These are phyloP conservation scores for Penicillium nordicum DNA, from an alignment of 2,329 filamentous ascomycete species.

Conservation along the genomic window DNA sequence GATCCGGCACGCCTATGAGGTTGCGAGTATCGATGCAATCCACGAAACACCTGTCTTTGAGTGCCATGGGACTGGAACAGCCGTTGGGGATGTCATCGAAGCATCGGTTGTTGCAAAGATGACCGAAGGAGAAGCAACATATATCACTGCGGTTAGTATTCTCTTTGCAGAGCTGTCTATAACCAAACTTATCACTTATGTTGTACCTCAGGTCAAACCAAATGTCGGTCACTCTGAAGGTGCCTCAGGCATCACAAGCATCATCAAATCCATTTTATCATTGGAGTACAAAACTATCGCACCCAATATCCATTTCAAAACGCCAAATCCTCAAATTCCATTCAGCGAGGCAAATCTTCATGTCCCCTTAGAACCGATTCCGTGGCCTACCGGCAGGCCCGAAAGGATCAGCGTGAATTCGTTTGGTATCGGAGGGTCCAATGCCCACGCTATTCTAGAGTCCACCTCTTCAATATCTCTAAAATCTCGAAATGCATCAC, in stretches of 20 bases:
- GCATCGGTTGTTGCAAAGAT: constrained; percentile 13
- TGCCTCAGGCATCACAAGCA: constrained; percentile 25
- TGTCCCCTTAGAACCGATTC: constrained; percentile 16
- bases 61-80: constrained; percentile 21
- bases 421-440: constrained; percentile 32
- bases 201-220: constrained; percentile 21
- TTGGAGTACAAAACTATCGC: constrained; percentile 24
- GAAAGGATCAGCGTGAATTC: constrained; percentile 33
- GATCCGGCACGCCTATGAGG: neutral
- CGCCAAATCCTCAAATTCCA: constrained; percentile 27
- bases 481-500: neutral
- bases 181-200: neutral
- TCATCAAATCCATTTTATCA: constrained; percentile 26
- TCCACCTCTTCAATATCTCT: constrained; percentile 1
- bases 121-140: constrained; percentile 11
- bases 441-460: constrained; percentile 23
- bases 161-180: fast-evolving
- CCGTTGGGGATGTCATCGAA: constrained; percentile 18
- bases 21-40: constrained; percentile 4
- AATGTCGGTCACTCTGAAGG: constrained; percentile 30
- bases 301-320: constrained; percentile 29
- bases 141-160: constrained; percentile 18
- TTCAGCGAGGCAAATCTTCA: constrained; percentile 14
- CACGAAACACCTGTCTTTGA: constrained; percentile 17
- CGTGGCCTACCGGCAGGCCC: constrained; percentile 25